phyloP scores from a whole-genome alignment of 2,329 filamentous ascomycete species.

The Cladorrhinum sp. region DNA sequence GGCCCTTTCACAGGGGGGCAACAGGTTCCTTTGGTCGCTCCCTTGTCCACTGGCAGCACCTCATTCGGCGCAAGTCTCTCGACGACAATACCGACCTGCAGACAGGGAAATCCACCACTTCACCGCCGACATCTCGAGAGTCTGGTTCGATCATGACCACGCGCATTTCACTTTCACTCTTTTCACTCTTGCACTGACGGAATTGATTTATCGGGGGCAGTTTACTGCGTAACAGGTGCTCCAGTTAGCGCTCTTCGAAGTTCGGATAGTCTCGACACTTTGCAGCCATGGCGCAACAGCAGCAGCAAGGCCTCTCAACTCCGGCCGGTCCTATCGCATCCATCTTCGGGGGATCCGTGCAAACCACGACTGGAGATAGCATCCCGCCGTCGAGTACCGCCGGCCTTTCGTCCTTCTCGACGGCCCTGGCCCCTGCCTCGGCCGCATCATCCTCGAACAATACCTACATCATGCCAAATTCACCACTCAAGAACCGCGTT shows the following conservation, averaged over 20 bases:
- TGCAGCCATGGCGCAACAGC: slow-evolving; percentile 25
- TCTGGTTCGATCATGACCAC: neutral
- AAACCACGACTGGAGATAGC: slow-evolving; percentile 28
- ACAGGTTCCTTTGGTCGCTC: neutral
- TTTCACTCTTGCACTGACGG: neutral
- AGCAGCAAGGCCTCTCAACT: slow-evolving; percentile 16
- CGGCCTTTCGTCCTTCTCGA: slow-evolving; percentile 26
- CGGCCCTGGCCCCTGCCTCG: slow-evolving; percentile 43
- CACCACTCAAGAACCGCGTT: slow-evolving; percentile 65
- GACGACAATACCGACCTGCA: neutral
- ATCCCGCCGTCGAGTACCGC: slow-evolving; percentile 23
- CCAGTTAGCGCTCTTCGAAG: neutral
- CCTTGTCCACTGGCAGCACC: neutral
- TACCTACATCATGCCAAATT: slow-evolving; percentile 89
- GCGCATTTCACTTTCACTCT: neutral
- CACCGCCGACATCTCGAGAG: neutral
- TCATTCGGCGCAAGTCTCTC: neutral
- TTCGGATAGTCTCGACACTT: neutral
- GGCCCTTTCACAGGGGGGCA: neutral
- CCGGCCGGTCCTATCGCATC: slow-evolving; percentile 24
- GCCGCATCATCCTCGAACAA: slow-evolving; percentile 59
- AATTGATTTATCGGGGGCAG: neutral
- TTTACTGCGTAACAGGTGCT: too few relatives aligned
- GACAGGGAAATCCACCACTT: neutral
- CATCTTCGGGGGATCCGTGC: slow-evolving; percentile 46